A percentile compares a stretch with the other conserved stretches of the same genome.
phyloP scores from a whole-genome alignment of 225 moss, liverwort and hornwort genomes.

The Marchantia polymorpha region DNA sequence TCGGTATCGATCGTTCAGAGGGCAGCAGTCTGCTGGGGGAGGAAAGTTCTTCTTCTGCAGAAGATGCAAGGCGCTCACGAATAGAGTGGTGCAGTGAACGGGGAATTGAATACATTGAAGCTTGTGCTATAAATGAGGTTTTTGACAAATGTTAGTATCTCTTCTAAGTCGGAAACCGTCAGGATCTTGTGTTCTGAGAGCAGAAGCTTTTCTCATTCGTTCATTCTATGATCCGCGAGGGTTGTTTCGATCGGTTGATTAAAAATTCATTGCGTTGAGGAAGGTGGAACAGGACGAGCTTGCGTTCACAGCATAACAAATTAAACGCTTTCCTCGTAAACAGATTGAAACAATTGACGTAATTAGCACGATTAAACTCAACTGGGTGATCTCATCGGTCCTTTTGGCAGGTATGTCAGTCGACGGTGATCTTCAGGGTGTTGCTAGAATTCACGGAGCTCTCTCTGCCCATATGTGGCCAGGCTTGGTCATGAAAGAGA shows the following conservation, averaged over 20 bases:
- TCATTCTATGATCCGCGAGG: not conserved
- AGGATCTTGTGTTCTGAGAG: not conserved
- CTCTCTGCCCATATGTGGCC: constrained; percentile 99
- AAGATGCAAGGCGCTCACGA: constrained; percentile 61
- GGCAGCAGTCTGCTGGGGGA: constrained; percentile 66
- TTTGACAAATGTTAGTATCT: constrained; percentile 78
- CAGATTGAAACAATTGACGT: not conserved
- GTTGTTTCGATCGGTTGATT: not conserved
- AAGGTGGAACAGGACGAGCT: not conserved
- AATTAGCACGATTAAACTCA: not conserved
- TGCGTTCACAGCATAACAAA: not conserved
- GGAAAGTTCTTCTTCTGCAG: constrained; percentile 44
- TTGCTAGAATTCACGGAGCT: constrained; percentile 73
- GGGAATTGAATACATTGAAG: constrained; percentile 91
- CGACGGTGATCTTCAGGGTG: constrained; percentile 96
- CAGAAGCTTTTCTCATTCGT: not conserved
- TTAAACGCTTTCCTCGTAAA: not conserved
- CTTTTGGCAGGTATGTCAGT: constrained; percentile 72
- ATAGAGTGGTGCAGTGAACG: constrained; percentile 86
- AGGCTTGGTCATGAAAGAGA: constrained; percentile 78
- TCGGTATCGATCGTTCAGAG: constrained; percentile 80
- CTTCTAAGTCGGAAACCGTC: not conserved
- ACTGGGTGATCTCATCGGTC: not conserved
- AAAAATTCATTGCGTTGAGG: not conserved
- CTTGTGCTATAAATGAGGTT: constrained; percentile 80